These are phyloP conservation scores for Acorus calamus DNA, from an alignment of 106 monocot species.

Conservation along the genomic window DNA sequence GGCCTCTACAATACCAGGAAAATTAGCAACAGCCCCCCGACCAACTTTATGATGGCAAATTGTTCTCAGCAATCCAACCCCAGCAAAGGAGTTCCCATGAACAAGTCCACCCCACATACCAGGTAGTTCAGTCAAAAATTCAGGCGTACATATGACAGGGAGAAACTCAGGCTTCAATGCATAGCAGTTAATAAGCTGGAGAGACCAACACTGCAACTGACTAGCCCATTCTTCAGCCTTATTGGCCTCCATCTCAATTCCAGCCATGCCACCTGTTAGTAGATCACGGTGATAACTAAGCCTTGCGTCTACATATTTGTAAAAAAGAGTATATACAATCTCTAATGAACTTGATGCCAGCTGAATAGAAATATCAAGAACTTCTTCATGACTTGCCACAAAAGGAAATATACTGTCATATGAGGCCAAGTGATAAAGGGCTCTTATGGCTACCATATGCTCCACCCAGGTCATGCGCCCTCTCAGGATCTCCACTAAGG, in stretches of 20 bases:
- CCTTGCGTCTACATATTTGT: conserved; percentile 68
- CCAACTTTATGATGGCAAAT: conserved; percentile 92
- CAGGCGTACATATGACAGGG: conserved; percentile 75
- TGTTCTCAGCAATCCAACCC: conserved; percentile 84
- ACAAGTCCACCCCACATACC: conserved; percentile 99
- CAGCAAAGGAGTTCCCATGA: conserved; percentile 96
- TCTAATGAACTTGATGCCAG: conserved; percentile 82
- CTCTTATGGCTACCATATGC: conserved; percentile 92
- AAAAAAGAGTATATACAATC: conserved; percentile 95
- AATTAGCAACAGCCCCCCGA: conserved; percentile 54
- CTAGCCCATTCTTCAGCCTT: conserved; percentile 99
- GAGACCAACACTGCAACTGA: conserved; percentile 98
- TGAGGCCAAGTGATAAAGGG: conserved; percentile 86
- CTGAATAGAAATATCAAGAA: conserved; percentile 89
- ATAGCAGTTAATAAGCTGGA: conserved; percentile 98
- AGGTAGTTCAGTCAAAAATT: conserved; percentile 69
- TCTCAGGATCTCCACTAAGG: conserved; percentile 84
- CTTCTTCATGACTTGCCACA: conserved; percentile 74
- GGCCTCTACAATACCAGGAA: conserved; percentile 58
- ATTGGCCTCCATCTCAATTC: conserved; percentile 93
- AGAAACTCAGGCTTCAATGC: conserved; percentile 98
- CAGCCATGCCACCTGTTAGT: conserved; percentile 95
- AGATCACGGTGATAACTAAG: conserved; percentile 94
- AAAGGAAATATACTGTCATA: conserved; percentile 82
- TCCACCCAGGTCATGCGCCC: conserved; percentile 98